Evolutionary conservation across 2,329 filamentous ascomycete species (phyloP), one percentile per base, ranked within the genome.

Genomic region (Colletotrichum sp.): DNA sequence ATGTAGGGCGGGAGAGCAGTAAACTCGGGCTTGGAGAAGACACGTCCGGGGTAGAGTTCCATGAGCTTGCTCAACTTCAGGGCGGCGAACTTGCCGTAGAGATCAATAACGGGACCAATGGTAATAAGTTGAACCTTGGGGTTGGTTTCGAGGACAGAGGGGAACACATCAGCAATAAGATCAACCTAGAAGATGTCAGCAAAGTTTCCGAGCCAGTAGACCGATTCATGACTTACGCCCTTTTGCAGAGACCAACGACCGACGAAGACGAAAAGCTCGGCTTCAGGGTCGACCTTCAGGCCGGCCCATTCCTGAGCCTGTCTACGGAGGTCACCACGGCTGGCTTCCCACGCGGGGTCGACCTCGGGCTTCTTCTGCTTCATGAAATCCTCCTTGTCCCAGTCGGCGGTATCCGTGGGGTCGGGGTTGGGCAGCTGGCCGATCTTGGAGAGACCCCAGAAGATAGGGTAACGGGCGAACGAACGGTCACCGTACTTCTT

Each of bases 161-260:
- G 91, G 82, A 93, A 92, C 60, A 93, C 91, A 79, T 94, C 92
- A 24, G 92, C 92, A 79, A 94, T 93, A 59, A 94, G 85, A 81
- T 94, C 92, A 65, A 94, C 72, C 72, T 74, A 21, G 66, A 7
- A 39, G 0, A 18, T 21, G 15, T 71, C 21, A 36, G 39, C 30
- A 2, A 34, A 0, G 7, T 9, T n/a, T 49, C 12, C 30, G 44
- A 30, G 34, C 15, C 2, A 4, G 5, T 49, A 2, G n/a, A 5
- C 3, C 4, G 21, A 10, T 21, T n/a, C 9, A 7, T 30, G 18
- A 44, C 72, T 64, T 71, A 74, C 88, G 69, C 92, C 92, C 82
- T 94, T 94, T 80, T 94, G 92, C 87, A 92, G 90, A 8, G 90
- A 92, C 92, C 92, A 94, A 77, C 92, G 89, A 75, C 92, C 92